Evolutionary conservation across 1,284 basidiomycete species (phyloP), one percentile per base, ranked within the genome.

Genomic region (Filobasidium uniguttulatum): DNA sequence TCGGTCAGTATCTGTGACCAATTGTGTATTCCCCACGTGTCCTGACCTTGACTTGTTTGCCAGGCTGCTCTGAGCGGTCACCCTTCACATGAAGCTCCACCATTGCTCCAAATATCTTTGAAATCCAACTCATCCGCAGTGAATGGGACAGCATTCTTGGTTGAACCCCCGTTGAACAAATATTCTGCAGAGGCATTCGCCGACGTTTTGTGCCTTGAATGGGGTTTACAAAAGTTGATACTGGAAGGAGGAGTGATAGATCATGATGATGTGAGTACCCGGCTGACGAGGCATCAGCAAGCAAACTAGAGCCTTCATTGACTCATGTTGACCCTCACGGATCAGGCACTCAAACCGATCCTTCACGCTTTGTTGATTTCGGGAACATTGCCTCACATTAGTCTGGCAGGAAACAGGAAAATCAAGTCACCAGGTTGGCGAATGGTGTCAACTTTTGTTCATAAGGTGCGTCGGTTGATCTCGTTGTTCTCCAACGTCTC

Each of bases 291-390:
- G 17, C 14, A 38, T 12, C 25, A 22, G 20, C 8, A 12, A n/a
- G n/a, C n/a, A n/a, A 30, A 45, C n/a, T 37, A 3, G n/a, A 44
- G 23, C 29, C 38, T 20, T 29, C 35, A 43, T 20, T 41, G 23
- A 38, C 29, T 14, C 17, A 12, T 45, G 6, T 34, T 15, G 8
- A 22, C n/a, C n/a, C n/a, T n/a, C n/a, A n/a, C n/a, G n/a, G n/a
- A n/a, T n/a, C 57, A 88, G 82, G 79, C 77, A 38, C 66, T 97
- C 49, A 94, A 94, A 70, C 85, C 86, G 0, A 80, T 97, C 17
- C 72, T 97, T 0, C 91, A 96, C 63, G 80, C 89, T 0, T 75
- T 98, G 1, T 77, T 96, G 47, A 84, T 96, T 43, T 84, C 85
- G 17, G 79, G 80, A 19, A 80, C 81, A 0, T 72, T 97, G 26